These are phyloP conservation scores for Teunomyces lycoperdinae DNA, from an alignment of 805 yeast species.

Conservation along the genomic window DNA sequence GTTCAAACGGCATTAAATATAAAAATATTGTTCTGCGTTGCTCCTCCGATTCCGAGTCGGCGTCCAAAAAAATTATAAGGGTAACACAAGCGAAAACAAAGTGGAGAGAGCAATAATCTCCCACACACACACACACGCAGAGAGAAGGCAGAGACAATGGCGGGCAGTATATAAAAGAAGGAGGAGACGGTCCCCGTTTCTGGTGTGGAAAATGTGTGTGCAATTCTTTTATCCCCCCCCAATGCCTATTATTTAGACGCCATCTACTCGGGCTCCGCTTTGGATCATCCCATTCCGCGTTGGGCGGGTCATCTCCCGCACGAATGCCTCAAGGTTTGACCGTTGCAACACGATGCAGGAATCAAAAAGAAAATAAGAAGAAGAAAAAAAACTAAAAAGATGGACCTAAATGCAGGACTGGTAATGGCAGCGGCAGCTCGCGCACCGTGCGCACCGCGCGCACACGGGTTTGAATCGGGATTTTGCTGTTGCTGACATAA, in stretches of 20 bases:
- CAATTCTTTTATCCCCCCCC: not conserved
- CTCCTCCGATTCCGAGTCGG: conserved; percentile 6
- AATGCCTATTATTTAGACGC: not conserved
- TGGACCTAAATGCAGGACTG: too few relatives aligned
- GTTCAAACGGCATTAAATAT: not conserved
- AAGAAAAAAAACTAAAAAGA: too few relatives aligned
- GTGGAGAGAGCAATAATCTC: not conserved
- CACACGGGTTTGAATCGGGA: not conserved
- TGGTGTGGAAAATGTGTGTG: not conserved
- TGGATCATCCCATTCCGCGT: not conserved
- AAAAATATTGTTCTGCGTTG: not conserved
- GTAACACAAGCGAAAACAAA: not conserved
- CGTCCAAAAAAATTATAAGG: not conserved
- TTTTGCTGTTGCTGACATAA: not conserved
- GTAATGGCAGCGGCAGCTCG: too few relatives aligned
- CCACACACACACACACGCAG: not conserved
- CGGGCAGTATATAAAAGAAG: not conserved
- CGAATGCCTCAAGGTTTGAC: not conserved
- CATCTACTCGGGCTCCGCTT: not conserved
- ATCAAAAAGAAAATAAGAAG: too few relatives aligned
- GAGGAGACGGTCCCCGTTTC: not conserved
- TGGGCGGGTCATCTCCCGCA: not conserved
- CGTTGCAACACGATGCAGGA: not conserved
- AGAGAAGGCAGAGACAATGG: not conserved
- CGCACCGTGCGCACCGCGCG: too few relatives aligned